Conservation (phyloP, 169 alveolate species). For the Eimeria necatrix region DNA sequence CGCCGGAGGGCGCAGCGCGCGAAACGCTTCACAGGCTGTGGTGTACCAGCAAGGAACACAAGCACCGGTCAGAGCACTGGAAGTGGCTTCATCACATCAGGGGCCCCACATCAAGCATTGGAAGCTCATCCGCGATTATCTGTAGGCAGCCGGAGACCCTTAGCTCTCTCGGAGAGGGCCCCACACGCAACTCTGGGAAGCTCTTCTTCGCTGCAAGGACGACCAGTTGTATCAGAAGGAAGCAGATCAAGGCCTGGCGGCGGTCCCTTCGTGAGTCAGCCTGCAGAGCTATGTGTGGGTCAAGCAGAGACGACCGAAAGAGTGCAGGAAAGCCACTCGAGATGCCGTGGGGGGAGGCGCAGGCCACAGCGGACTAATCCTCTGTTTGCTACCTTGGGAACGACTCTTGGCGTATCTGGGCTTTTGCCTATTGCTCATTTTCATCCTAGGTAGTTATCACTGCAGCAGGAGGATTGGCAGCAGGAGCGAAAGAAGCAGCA, state of each 20-base stretch:
- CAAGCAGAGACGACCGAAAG: background rate
- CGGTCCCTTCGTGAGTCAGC: background rate
- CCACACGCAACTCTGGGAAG: background rate
- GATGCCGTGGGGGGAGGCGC: background rate
- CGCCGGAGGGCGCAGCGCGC: constrained; percentile 49
- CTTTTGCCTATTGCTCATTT: background rate
- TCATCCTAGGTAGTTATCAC: background rate
- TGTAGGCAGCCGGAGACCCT: too few species aligned
- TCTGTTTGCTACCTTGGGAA: background rate
- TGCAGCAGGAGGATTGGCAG: constrained; percentile 8
- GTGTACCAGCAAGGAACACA: background rate
- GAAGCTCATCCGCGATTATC: too few species aligned
- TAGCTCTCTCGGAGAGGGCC: background rate
- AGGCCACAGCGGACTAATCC: background rate
- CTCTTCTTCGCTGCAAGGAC: background rate
- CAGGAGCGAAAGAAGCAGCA: background rate
- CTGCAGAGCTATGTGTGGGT: background rate
- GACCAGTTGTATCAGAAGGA: background rate
- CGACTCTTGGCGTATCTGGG: constrained; percentile 10
- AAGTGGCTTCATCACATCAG: background rate
- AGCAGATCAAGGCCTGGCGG: background rate
- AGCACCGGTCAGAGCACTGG: background rate
- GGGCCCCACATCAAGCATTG: background rate
- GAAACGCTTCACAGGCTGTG: background rate
- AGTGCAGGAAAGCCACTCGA: background rate